A percentile compares a stretch with the other conserved stretches of the same genome.
Conservation (phyloP, 352 stramenopile species). For the Phytophthora vignae region DNA sequence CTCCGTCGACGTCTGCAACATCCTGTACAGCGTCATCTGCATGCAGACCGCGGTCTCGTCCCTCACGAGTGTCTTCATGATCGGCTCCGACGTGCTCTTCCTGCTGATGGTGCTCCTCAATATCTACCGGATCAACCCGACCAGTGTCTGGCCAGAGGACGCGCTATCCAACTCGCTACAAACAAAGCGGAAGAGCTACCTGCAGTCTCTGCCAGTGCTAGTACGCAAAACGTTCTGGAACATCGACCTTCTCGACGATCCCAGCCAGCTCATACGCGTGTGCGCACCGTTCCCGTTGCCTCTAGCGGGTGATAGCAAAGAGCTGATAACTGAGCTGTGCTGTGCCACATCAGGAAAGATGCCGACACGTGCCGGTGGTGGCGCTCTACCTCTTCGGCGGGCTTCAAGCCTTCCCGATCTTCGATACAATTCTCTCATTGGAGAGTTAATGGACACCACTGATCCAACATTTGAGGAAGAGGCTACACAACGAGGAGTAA, state of each 20-base stretch:
- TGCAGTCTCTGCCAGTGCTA: neutral
- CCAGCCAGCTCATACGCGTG: neutral
- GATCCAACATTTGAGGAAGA: neutral
- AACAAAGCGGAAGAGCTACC: neutral
- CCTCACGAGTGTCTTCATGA: conserved; percentile 17
- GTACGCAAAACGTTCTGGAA: neutral
- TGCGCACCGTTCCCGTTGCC: neutral
- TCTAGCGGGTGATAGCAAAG: neutral
- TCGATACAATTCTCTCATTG: neutral
- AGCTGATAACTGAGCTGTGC: neutral
- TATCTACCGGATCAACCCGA: neutral
- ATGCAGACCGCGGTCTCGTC: conserved; percentile 34
- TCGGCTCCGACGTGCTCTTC: conserved; percentile 24
- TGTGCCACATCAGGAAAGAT: neutral
- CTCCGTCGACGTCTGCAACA: conserved; percentile 42
- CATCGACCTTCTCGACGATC: neutral
- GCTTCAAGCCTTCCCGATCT: neutral
- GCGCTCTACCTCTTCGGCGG: neutral
- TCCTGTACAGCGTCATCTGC: conserved; percentile 31
- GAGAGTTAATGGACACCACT: neutral
- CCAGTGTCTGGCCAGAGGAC: neutral
- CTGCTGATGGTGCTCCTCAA: conserved; percentile 1
- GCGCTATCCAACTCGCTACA: neutral
- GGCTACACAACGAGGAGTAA: neutral
- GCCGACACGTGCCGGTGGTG: neutral